phyloP scores from a whole-genome alignment of 2,329 filamentous ascomycete species.

The Colletotrichum salicis region DNA sequence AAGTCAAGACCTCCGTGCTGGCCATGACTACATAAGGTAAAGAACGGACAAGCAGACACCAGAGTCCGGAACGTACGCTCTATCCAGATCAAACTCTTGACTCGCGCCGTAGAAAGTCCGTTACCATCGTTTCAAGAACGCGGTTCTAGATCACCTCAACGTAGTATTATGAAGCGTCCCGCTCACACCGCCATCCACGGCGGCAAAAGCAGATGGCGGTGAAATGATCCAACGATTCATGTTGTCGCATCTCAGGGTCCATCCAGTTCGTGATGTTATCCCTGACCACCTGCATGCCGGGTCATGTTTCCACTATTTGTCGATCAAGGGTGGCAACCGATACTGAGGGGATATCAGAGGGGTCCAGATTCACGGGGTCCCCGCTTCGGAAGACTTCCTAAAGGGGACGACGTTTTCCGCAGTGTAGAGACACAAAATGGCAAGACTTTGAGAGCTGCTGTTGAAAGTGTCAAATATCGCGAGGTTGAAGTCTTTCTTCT shows the following conservation, averaged over 20 bases:
- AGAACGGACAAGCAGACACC: background rate
- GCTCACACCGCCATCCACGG: background rate
- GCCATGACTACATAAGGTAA: background rate
- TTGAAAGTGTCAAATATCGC: background rate
- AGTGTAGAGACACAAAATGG: background rate
- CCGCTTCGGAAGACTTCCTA: slow-evolving; percentile 2
- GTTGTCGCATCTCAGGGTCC: background rate
- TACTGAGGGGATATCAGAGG: background rate
- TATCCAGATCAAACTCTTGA: background rate
- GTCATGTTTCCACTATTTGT: background rate
- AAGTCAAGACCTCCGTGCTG: background rate
- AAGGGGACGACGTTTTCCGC: background rate
- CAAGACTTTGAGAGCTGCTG: background rate
- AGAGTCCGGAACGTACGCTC: background rate
- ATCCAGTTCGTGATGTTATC: background rate
- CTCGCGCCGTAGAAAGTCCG: background rate
- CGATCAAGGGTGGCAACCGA: background rate
- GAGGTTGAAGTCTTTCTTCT: background rate
- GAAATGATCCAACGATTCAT: background rate
- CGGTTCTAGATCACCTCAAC: too few relatives aligned
- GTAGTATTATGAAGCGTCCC: background rate
- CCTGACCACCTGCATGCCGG: background rate
- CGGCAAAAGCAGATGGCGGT: background rate
- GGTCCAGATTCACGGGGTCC: background rate
- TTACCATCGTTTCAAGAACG: background rate